These are phyloP conservation scores for Dactylellina parvicollis DNA, from an alignment of 2,329 filamentous ascomycete species.

Conservation along the genomic window DNA sequence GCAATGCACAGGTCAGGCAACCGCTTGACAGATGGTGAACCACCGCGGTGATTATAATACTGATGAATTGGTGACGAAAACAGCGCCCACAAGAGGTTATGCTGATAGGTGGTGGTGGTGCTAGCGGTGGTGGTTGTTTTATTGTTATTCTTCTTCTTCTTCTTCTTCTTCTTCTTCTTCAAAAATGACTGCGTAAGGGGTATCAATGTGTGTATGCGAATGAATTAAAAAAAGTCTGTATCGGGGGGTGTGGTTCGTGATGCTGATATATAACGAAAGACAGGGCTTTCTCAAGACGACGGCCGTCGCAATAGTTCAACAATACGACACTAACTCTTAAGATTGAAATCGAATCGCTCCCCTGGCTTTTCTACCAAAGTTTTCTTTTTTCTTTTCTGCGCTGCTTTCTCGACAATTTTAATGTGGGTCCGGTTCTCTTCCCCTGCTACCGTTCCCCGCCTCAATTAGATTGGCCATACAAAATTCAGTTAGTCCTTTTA, in stretches of 20 bases:
- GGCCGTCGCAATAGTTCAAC: slow-evolving; percentile 35
- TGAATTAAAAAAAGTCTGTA: slow-evolving; percentile 25
- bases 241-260: slow-evolving; percentile 48
- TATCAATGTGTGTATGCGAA: neutral
- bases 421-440: slow-evolving; percentile 42
- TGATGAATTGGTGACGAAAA: neutral
- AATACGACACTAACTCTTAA: slow-evolving; percentile 23
- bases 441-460: slow-evolving; percentile 54
- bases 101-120: neutral
- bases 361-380: slow-evolving; percentile 18
- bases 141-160: neutral
- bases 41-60: neutral
- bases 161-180: neutral
- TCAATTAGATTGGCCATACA: slow-evolving; percentile 53
- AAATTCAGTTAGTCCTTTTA: neutral
- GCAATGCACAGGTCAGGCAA: no score
- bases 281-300: slow-evolving; percentile 30
- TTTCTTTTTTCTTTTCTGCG: slow-evolving; percentile 22
- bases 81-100: neutral
- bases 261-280: slow-evolving; percentile 52
- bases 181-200: neutral
- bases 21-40: no score
- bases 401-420: slow-evolving; percentile 38
- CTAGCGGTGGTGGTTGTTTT: neutral
- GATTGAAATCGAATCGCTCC: slow-evolving; percentile 43